These are phyloP conservation scores for Zygosaccharomyces bisporus DNA, from an alignment of 805 yeast species.

Conservation along the genomic window DNA sequence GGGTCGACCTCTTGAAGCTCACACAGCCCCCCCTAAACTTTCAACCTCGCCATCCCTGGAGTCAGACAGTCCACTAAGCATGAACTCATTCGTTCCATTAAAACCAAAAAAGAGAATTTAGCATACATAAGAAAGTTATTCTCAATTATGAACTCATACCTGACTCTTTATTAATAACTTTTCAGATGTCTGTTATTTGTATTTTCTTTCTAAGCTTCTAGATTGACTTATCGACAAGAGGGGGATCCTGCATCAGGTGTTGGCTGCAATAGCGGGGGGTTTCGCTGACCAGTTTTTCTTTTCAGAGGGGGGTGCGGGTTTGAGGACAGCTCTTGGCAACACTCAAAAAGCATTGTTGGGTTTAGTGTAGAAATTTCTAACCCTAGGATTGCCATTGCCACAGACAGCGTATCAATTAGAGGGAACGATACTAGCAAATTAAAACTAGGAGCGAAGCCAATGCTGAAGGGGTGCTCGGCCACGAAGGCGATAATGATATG, in stretches of 20 bases:
- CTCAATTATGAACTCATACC: background rate
- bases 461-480: no score
- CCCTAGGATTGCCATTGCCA: no score
- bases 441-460: background rate
- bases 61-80: conserved; percentile 11
- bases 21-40: conserved; percentile 1
- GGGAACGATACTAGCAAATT: background rate
- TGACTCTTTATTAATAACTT: background rate
- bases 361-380: no score
- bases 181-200: background rate
- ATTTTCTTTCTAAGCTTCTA: background rate
- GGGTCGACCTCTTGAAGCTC: background rate
- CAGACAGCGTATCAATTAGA: background rate
- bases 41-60: background rate
- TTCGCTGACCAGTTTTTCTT: background rate
- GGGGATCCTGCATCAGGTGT: background rate
- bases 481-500: no score
- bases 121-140: background rate
- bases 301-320: background rate
- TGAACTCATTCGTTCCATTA: conserved; percentile 30
- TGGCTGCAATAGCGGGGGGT: background rate
- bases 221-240: background rate
- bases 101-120: conserved; percentile 26
- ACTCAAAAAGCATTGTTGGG: no score
- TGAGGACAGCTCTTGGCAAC: no score